phyloP scores from a whole-genome alignment of 805 yeast genomes.

The Barnettozyma wickerhamii region DNA sequence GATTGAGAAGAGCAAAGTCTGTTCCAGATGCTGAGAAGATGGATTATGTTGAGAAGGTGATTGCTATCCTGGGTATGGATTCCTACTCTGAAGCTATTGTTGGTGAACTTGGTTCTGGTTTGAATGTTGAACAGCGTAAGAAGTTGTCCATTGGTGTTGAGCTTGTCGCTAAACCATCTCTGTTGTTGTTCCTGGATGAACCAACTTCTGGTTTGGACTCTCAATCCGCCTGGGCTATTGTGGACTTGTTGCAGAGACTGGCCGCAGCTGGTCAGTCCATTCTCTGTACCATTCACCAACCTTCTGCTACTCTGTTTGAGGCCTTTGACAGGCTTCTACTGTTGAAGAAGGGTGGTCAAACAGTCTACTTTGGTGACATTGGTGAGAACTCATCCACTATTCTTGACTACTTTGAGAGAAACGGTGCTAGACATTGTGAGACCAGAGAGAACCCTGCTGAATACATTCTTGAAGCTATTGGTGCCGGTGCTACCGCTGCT shows the following conservation, averaged over 20 bases:
- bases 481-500: slow-evolving; percentile 70
- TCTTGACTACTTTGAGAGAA: slow-evolving; percentile 41
- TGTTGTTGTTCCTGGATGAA: slow-evolving; percentile 54
- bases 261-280: slow-evolving; percentile 57
- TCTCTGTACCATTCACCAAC: slow-evolving; percentile 75
- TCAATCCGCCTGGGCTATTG: slow-evolving; percentile 59
- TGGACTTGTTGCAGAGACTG: slow-evolving; percentile 49
- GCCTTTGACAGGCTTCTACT: slow-evolving; percentile 13
- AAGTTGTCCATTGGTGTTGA: slow-evolving; percentile 60
- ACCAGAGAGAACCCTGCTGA: slow-evolving; percentile 68
- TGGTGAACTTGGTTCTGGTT: slow-evolving; percentile 64
- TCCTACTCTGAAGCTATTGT: slow-evolving; percentile 63
- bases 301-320: slow-evolving; percentile 28
- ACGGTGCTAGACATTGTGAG: slow-evolving; percentile 60
- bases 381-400: slow-evolving; percentile 49
- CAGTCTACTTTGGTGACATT: slow-evolving; percentile 70
- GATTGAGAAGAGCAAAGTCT: slow-evolving; percentile 53
- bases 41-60: slow-evolving; percentile 58
- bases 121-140: slow-evolving; percentile 58
- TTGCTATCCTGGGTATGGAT: slow-evolving; percentile 55
- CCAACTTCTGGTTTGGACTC: slow-evolving; percentile 67
- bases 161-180: slow-evolving; percentile 54
- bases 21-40: slow-evolving; percentile 51
- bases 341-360: slow-evolving; percentile 69
- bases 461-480: slow-evolving; percentile 66